A percentile compares a stretch with the other conserved stretches of the same genome.
These are phyloP conservation scores for Auxenochlorella protothecoides DNA, from an alignment of 139 green algal species.

Conservation along the genomic window DNA sequence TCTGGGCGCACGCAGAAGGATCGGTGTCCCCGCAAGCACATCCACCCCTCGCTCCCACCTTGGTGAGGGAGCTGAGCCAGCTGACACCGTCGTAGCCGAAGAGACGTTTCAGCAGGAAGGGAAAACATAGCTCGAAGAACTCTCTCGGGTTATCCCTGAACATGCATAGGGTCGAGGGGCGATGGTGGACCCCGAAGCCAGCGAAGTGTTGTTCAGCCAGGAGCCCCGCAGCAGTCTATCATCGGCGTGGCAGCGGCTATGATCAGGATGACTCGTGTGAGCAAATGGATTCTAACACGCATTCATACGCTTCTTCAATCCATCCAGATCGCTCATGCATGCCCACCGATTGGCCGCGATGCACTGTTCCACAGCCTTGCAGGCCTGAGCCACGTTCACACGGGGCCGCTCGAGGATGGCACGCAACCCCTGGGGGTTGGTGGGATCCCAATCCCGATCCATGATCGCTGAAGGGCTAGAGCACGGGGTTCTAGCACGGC, in stretches of 20 bases:
- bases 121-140: conserved; percentile 77
- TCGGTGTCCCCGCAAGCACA: too few relatives aligned
- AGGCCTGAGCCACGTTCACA: conserved; percentile 31
- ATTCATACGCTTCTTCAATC: too few relatives aligned
- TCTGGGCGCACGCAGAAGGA: too few relatives aligned
- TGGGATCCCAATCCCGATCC: conserved; percentile 9
- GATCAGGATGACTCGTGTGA: too few relatives aligned
- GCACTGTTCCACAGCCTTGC: conserved; percentile 53
- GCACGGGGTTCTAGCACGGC: too few relatives aligned
- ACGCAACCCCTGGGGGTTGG: conserved; percentile 12
- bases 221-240: too few relatives aligned
- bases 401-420: conserved; percentile 11
- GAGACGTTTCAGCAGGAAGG: conserved; percentile 51
- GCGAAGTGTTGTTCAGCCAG: too few relatives aligned
- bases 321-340: background rate
- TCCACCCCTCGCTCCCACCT: conserved; percentile 14
- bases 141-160: conserved; percentile 66
- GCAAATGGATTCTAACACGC: too few relatives aligned
- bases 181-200: too few relatives aligned
- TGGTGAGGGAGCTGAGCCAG: conserved; percentile 54
- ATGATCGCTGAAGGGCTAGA: background rate
- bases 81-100: conserved; percentile 70
- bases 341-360: conserved; percentile 44
- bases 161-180: background rate
- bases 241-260: too few relatives aligned